A percentile compares a stretch with the other conserved stretches of the same genome.
Evolutionary conservation across 2,329 filamentous ascomycete species (phyloP).

Genomic region (Rachicladosporium sp.): DNA sequence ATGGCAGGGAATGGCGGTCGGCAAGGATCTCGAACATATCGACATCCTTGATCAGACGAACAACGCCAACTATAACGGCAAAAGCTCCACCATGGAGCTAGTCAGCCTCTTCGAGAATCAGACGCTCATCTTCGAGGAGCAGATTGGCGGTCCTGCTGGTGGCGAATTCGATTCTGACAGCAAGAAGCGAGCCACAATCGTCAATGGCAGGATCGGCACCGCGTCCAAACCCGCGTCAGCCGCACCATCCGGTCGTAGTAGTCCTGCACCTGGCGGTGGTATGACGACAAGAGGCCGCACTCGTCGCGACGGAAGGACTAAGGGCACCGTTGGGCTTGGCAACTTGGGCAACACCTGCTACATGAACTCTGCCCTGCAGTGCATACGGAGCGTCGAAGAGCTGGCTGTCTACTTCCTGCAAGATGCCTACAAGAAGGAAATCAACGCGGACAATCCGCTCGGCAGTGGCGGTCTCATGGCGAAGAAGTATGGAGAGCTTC

Average conservation of each 20-base stretch:
- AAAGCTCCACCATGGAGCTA: conserved; percentile 47
- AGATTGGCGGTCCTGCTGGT: conserved; percentile 42
- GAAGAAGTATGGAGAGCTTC: conserved; percentile 63
- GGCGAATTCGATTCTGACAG: conserved; percentile 45
- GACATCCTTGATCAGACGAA: conserved; percentile 55
- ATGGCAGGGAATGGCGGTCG: conserved; percentile 51
- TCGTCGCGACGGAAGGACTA: conserved; percentile 54
- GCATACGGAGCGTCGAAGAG: conserved; percentile 85
- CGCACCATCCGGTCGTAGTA: conserved; percentile 49
- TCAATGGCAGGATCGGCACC: conserved; percentile 4
- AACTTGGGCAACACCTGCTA: conserved; percentile 98
- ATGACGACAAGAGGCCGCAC: conserved; percentile 59
- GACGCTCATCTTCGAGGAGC: conserved; percentile 74
- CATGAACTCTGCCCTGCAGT: conserved; percentile 96
- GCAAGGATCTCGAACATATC: conserved; percentile 53
- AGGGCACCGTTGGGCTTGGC: conserved; percentile 69
- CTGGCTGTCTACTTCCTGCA: conserved; percentile 80
- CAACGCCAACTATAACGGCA: conserved; percentile 66
- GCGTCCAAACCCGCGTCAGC: conserved; percentile 26
- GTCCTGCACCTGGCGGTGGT: conserved; percentile 46
- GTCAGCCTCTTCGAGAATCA: conserved; percentile 60
- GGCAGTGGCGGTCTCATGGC: conserved; percentile 79
- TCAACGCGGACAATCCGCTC: conserved; percentile 76
- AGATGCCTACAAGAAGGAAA: conserved; percentile 59
- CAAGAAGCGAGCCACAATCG: conserved; percentile 17